Evolutionary conservation across 805 yeast species (phyloP).

Genomic region (Maudiozyma barnettii): DNA sequence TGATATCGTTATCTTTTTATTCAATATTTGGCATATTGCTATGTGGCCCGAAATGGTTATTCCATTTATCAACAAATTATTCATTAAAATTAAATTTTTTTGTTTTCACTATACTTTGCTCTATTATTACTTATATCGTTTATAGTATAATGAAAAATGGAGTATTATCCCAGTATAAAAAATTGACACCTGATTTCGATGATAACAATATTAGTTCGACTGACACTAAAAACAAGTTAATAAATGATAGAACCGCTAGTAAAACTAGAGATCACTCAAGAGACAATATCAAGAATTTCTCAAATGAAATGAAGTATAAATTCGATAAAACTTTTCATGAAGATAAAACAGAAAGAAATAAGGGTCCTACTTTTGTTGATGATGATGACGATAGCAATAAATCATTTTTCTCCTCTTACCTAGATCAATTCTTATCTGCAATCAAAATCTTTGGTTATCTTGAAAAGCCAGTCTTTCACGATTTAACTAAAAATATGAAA

Average conservation of each 20-base stretch:
- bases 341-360: neutral
- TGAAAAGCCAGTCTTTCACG: slow-evolving; percentile 85
- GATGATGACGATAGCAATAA: neutral
- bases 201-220: neutral
- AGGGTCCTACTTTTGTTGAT: neutral
- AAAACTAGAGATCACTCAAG: neutral
- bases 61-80: neutral
- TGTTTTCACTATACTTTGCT: slow-evolving; percentile 2
- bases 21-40: neutral
- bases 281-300: neutral
- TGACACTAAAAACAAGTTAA: neutral
- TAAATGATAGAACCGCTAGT: neutral
- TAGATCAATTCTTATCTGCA: slow-evolving; percentile 85
- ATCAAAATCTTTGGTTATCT: slow-evolving; percentile 90
- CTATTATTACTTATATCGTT: slow-evolving; percentile 9
- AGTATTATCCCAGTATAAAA: slow-evolving; percentile 21
- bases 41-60: neutral
- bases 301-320: neutral
- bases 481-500: slow-evolving; percentile 81
- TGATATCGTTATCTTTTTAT: neutral
- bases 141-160: slow-evolving; percentile 16
- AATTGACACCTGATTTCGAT: slow-evolving; percentile 12
- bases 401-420: slow-evolving; percentile 41
- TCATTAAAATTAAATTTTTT: neutral
- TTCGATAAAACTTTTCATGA: neutral